These are phyloP conservation scores for Linum tenue DNA, from an alignment of 345 rosid genomes.

Conservation along the genomic window DNA sequence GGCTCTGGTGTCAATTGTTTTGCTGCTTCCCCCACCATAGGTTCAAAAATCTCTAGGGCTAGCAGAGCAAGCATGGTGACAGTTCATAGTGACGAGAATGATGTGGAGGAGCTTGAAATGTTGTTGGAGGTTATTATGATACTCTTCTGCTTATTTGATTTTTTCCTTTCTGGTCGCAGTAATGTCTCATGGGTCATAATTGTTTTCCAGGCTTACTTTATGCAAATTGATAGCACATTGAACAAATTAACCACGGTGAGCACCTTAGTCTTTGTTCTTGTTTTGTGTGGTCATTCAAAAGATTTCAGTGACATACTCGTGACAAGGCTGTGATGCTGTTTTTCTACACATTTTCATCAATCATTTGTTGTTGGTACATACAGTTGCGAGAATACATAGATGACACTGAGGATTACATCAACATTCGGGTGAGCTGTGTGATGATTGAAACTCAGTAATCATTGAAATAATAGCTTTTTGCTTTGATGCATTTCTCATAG, in stretches of 20 bases:
- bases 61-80: constrained; percentile 36
- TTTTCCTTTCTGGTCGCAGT: not conserved
- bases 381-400: constrained; percentile 96
- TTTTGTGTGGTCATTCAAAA: not conserved
- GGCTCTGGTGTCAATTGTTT: constrained; percentile 34
- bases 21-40: constrained; percentile 28
- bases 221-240: constrained; percentile 45
- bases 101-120: constrained; percentile 61
- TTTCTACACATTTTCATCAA: not conserved
- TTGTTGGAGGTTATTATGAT: constrained; percentile 40
- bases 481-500: constrained; percentile 4
- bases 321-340: not conserved
- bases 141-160: not conserved
- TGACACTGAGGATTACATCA: constrained; percentile 95
- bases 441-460: not conserved
- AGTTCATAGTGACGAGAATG: constrained; percentile 33
- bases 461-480: not conserved
- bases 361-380: constrained; percentile 11
- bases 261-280: constrained; percentile 5
- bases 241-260: constrained; percentile 47
- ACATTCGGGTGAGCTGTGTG: constrained; percentile 58
- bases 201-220: constrained; percentile 50
- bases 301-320: not conserved
- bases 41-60: constrained; percentile 38
- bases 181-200: constrained; percentile 6